Evolutionary conservation across 306 rosid genomes (phyloP).

Genomic region (Lathyrus oleraceus): DNA sequence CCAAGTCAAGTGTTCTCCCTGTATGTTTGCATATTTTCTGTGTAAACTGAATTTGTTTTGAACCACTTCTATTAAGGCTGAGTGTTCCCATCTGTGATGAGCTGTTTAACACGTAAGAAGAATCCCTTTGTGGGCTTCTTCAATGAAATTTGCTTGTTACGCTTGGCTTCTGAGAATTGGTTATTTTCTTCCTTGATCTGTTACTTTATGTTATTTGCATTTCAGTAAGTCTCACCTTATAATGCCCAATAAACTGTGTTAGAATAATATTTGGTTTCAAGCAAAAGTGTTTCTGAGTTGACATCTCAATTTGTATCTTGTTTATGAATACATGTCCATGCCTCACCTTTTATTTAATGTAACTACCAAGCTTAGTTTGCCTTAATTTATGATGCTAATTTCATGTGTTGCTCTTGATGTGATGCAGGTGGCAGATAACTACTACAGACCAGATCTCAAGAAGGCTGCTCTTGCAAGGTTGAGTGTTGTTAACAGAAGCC

Average conservation of each 20-base stretch:
- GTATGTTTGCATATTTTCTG: not conserved
- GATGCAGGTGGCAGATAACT: constrained; percentile 66
- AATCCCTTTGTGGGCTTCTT: constrained; percentile 26
- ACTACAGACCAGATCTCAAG: constrained; percentile 89
- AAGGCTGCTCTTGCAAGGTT: constrained; percentile 91
- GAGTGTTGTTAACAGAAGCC: constrained; percentile 84
- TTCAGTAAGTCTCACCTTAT: not conserved
- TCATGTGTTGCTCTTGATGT: not conserved
- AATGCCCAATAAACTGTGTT: not conserved
- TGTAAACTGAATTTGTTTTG: not conserved
- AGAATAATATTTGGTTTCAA: not conserved
- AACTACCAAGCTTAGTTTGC: not conserved
- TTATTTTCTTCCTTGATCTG: not conserved
- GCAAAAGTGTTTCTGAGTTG: not conserved
- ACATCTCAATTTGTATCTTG: not conserved
- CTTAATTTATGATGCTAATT: not conserved
- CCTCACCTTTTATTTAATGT: too few species aligned
- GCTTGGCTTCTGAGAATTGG: constrained; percentile 62
- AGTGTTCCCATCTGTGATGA: constrained; percentile 30
- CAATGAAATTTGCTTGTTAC: constrained; percentile 46
- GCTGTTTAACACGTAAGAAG: constrained; percentile 52
- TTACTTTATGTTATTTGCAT: not conserved
- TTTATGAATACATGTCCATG: not conserved
- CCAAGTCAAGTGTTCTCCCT: not conserved
- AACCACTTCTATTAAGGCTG: not conserved